phyloP scores from a whole-genome alignment of 768 basidiomycete species.

The Dictyophora rubrovolvata region DNA sequence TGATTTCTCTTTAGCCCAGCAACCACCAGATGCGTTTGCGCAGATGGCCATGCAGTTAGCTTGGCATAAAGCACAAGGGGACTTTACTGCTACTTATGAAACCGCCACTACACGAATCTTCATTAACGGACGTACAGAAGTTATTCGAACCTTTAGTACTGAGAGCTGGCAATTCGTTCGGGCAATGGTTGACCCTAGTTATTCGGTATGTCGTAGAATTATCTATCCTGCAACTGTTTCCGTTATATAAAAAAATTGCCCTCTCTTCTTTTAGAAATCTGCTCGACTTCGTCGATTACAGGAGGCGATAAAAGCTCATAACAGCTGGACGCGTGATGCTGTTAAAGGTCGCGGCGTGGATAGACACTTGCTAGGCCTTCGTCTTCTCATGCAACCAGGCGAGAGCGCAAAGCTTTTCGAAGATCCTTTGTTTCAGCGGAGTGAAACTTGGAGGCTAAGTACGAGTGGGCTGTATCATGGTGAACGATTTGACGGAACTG shows the following conservation, averaged over 20 bases:
- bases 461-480: constrained; percentile 88
- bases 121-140: constrained; percentile 82
- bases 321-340: constrained; percentile 61
- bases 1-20: constrained; percentile 28
- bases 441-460: constrained; percentile 78
- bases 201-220: constrained; percentile 31
- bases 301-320: constrained; percentile 63
- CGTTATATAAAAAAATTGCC: no score
- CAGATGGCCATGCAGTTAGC: constrained; percentile 90
- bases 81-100: constrained; percentile 86
- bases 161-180: constrained; percentile 74
- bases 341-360: constrained; percentile 80
- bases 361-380: constrained; percentile 81
- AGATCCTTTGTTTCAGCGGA: constrained; percentile 63
- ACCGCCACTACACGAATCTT: constrained; percentile 85
- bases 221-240: no score
- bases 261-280: constrained; percentile 20
- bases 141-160: constrained; percentile 62
- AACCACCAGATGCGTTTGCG: constrained; percentile 73
- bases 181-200: constrained; percentile 49
- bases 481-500: constrained; percentile 78
- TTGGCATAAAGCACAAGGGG: constrained; percentile 69
- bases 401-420: constrained; percentile 60
- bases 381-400: constrained; percentile 48
- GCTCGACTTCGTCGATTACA: constrained; percentile 41